Evolutionary conservation across 2,329 filamentous ascomycete genomes (phyloP), one percentile per base, ranked within the genome.

Genomic region (Cercospora zeina): DNA sequence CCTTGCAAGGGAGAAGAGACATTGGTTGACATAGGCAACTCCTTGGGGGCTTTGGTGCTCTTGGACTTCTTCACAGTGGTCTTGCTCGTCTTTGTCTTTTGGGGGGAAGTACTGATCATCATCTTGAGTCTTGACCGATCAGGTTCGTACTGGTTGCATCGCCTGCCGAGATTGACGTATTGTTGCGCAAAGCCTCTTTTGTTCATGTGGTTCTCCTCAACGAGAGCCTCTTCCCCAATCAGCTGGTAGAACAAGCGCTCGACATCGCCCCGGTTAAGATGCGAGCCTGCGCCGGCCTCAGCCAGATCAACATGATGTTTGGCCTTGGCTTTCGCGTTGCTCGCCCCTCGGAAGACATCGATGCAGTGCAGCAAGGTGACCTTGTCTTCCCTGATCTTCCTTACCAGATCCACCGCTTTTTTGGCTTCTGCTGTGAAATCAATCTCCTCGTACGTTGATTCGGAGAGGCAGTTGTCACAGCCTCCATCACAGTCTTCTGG

Each of bases 381-480:
- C 47, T 84, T 83, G 36, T 84, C 77, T 1, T 79, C 72, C 68
- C 85, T 79, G 5, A 87, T 77, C 62, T 82, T 77, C 37, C 79
- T 74, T 27, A 96, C 87, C 55, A 96, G 82, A 30, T 80, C 79
- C 54, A 97, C 81, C 2, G 88, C 90, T 58, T 86, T 84, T 61
- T 84, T 77, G 6, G 93, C 93, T 70, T 90, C 85, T 14, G 87
- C 78, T 11, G 90, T 92, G 68, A 93, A 89, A 76, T 97, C 92
- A 62, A 86, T 82, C 56, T 83, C 81, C 69, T 92, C 87, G 70
- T 91, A 95, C 3, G 83, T 82, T 50, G 85, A 81, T 24, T 85
- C 86, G 2, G 87, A 90, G 66, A 83, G 86, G 81, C 95, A 99
- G 73, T 96, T 97, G 79, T 99, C 96, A 76, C 95, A 99, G 0